phyloP scores from a whole-genome alignment of 2,329 filamentous ascomycete species.

The Graphilbum fragrans region DNA sequence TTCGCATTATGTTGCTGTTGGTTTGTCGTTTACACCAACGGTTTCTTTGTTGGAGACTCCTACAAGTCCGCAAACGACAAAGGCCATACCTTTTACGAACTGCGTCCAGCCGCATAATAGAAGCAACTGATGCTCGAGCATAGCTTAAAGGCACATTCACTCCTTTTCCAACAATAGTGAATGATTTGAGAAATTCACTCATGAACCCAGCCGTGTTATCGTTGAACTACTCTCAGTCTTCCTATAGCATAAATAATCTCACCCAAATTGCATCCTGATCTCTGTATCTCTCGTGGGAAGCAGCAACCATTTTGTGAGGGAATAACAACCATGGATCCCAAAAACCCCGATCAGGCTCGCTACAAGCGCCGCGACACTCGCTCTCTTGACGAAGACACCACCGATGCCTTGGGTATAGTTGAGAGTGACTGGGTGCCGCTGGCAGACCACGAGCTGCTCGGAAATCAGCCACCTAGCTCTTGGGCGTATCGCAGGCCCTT shows the following conservation, averaged over 20 bases:
- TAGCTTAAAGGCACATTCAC: no score
- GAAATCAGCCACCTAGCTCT: neutral
- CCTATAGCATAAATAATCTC: neutral
- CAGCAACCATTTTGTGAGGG: neutral
- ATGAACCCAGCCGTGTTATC: no score
- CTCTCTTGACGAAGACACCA: neutral
- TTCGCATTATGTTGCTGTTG: no score
- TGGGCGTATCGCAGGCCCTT: neutral
- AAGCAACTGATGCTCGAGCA: no score
- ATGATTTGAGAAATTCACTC: no score
- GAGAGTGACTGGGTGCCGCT: conserved; percentile 9
- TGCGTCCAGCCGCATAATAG: no score
- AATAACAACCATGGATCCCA: neutral
- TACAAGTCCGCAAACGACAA: no score
- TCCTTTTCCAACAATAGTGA: no score
- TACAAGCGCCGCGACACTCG: neutral
- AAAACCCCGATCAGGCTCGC: conserved; percentile 4
- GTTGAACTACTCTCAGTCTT: no score
- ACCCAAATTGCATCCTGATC: neutral
- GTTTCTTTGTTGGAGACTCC: no score
- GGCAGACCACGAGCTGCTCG: neutral
- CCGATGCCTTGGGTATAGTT: conserved; percentile 4
- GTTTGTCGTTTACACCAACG: no score
- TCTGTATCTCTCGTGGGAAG: neutral
- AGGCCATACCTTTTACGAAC: no score